A percentile compares a stretch with the other conserved stretches of the same genome.
Conservation (phyloP, 345 rosid genomes). For the Tarenaya hassleriana region DNA sequence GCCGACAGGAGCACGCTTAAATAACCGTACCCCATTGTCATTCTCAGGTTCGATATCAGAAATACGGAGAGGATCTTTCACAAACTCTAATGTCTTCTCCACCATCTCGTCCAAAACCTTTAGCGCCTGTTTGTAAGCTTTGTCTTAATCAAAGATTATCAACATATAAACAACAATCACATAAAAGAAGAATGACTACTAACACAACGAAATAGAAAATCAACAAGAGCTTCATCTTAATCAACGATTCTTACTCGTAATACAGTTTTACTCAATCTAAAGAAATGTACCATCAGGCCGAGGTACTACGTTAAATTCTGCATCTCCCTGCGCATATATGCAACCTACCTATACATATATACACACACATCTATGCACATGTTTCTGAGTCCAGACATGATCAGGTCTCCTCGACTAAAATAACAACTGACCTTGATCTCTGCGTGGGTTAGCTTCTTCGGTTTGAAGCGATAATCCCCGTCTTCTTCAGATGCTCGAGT, state of each 20-base stretch:
- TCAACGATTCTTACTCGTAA: not conserved
- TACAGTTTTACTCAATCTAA: too few species aligned
- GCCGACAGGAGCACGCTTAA: constrained; percentile 56
- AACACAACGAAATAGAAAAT: not conserved
- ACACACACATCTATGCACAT: too few species aligned
- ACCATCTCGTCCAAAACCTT: constrained; percentile 65
- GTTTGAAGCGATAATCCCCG: constrained; percentile 26
- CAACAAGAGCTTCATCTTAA: not conserved
- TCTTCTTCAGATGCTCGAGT: constrained; percentile 24
- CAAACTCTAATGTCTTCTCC: constrained; percentile 52
- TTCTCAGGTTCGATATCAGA: constrained; percentile 28
- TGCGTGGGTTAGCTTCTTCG: constrained; percentile 65
- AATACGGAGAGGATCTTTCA: constrained; percentile 27
- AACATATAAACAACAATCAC: not conserved
- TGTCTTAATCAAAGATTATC: constrained; percentile 3
- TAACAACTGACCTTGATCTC: constrained; percentile 53
- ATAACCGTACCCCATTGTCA: constrained; percentile 59
- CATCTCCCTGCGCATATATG: not conserved
- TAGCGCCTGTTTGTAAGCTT: constrained; percentile 50
- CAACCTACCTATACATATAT: not conserved
- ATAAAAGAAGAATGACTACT: constrained; percentile 6
- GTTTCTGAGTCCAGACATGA: not conserved
- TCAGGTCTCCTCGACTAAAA: not conserved
- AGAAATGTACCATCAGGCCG: too few species aligned
- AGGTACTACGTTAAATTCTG: too few species aligned